phyloP scores from a whole-genome alignment of 2,329 filamentous ascomycete genomes.

The Fonsecaea multimorphosa region DNA sequence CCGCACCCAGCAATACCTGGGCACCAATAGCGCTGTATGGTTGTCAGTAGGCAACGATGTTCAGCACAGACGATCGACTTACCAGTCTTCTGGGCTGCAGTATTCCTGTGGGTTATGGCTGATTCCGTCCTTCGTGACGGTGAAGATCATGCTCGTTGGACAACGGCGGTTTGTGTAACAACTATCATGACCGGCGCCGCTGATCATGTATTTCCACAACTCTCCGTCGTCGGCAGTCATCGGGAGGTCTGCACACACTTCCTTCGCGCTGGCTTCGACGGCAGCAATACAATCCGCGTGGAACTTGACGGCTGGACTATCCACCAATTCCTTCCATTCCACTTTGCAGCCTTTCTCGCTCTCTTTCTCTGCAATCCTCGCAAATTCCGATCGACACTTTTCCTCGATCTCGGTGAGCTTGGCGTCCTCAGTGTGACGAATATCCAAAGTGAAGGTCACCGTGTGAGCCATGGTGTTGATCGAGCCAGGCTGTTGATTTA shows the following conservation, averaged over 20 bases:
- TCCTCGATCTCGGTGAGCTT: constrained; percentile 38
- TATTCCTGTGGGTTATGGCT: constrained; percentile 71
- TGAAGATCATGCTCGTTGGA: constrained; percentile 72
- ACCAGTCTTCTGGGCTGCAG: constrained; percentile 63
- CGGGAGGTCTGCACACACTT: constrained; percentile 53
- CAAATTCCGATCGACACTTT: constrained; percentile 34
- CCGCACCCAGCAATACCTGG: constrained; percentile 39
- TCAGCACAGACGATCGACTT: constrained; percentile 14
- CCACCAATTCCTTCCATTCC: constrained; percentile 40
- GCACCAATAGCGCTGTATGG: constrained; percentile 41
- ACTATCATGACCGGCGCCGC: constrained; percentile 69
- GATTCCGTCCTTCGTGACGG: constrained; percentile 68
- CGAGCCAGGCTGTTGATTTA: constrained; percentile 69
- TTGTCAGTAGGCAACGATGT: constrained; percentile 15
- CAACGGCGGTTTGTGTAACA: constrained; percentile 66
- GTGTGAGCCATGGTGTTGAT: constrained; percentile 64
- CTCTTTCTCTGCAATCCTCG: constrained; percentile 38
- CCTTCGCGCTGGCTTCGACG: constrained; percentile 65
- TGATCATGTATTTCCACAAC: constrained; percentile 60
- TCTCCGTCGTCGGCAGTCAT: constrained; percentile 51
- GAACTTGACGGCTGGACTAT: constrained; percentile 63
- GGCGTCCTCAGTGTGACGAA: constrained; percentile 35
- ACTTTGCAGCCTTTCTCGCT: constrained; percentile 39
- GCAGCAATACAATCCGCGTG: constrained; percentile 70
- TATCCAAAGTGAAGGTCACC: constrained; percentile 37